phyloP scores from a whole-genome alignment of 2,329 filamentous ascomycete species.

The Verruconis gallopava region DNA sequence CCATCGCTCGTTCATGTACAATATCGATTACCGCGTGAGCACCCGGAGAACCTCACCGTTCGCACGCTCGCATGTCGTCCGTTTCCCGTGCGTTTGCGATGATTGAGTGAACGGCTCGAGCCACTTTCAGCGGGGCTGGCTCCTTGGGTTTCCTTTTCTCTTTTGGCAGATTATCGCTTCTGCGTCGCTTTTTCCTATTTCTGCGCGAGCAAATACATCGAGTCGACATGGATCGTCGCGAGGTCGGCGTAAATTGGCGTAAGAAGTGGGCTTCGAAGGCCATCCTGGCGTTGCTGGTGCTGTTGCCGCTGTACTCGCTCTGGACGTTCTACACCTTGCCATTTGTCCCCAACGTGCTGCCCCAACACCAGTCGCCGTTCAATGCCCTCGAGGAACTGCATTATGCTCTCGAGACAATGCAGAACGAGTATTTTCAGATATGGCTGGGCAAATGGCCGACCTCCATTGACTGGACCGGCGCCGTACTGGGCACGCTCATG shows the following conservation, averaged over 20 bases:
- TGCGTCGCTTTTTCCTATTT: too few relatives aligned
- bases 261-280: not conserved
- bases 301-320: not conserved
- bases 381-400: conserved; percentile 23
- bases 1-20: too few relatives aligned
- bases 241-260: too few relatives aligned
- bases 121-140: too few relatives aligned
- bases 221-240: too few relatives aligned
- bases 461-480: conserved; percentile 87
- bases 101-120: too few relatives aligned
- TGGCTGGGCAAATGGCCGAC: conserved; percentile 73
- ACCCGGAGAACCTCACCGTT: too few relatives aligned
- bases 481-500: conserved; percentile 69
- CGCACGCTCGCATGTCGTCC: too few relatives aligned
- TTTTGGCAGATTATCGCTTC: not conserved
- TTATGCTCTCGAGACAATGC: conserved; percentile 59
- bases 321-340: not conserved
- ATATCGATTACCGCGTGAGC: too few relatives aligned
- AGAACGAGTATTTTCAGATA: conserved; percentile 62
- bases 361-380: conserved; percentile 5
- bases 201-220: not conserved
- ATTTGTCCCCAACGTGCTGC: not conserved
- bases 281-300: not conserved
- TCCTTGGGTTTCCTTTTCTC: not conserved
- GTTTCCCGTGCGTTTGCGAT: too few relatives aligned